phyloP scores from a whole-genome alignment of 495 filamentous ascomycete species.

The Evernia prunastri region DNA sequence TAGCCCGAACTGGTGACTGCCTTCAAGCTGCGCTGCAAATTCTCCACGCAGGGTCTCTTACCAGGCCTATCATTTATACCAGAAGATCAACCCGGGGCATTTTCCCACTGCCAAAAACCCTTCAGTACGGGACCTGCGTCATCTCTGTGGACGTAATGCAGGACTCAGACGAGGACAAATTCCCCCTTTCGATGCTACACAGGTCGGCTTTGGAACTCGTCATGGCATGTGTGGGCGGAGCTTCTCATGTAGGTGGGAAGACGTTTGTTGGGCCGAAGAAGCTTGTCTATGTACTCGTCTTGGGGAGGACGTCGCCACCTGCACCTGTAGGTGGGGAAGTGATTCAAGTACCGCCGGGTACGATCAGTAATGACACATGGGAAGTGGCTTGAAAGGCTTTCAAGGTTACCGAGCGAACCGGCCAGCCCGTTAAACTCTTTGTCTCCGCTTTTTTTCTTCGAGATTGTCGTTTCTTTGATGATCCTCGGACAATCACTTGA shows the following conservation, averaged over 20 bases:
- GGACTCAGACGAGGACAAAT: background rate
- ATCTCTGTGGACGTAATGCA: background rate
- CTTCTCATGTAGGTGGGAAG: background rate
- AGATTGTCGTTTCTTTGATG: background rate
- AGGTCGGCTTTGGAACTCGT: background rate
- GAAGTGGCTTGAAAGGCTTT: background rate
- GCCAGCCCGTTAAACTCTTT: background rate
- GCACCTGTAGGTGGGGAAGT: background rate
- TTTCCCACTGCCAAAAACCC: background rate
- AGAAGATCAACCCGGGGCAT: background rate
- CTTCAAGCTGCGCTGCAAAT: background rate
- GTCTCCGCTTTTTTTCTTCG: background rate
- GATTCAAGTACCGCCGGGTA: background rate
- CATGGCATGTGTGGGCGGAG: background rate
- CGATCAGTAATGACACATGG: too few relatives aligned
- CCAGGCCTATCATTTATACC: background rate
- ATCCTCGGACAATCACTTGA: background rate
- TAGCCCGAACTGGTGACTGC: background rate
- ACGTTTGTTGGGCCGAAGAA: background rate
- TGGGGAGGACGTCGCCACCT: background rate
- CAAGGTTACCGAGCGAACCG: background rate
- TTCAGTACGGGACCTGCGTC: background rate
- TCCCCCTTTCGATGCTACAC: background rate
- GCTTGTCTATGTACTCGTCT: background rate
- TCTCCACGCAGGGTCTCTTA: background rate